Percentiles rank a stretch among this genome's conserved stretches.
phyloP scores from a whole-genome alignment of 768 basidiomycete genomes.

The Pleurotus djamor region DNA sequence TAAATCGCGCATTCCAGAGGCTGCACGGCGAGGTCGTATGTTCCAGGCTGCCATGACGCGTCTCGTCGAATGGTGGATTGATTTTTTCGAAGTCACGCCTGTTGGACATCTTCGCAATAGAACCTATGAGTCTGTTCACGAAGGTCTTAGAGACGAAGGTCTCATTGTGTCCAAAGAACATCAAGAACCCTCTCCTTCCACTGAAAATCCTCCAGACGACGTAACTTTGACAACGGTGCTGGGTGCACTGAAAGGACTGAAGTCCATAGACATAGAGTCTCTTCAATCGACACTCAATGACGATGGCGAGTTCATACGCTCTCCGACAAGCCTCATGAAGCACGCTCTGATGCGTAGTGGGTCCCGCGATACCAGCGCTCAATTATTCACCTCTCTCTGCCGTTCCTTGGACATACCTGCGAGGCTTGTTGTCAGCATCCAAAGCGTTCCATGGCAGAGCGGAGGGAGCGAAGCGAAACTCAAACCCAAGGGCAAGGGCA shows the following conservation, averaged over 20 bases:
- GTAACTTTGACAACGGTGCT: slow-evolving; percentile 24
- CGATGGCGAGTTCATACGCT: slow-evolving; percentile 68
- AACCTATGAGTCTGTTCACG: slow-evolving; percentile 75
- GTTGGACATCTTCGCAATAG: slow-evolving; percentile 71
- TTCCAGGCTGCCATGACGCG: slow-evolving; percentile 81
- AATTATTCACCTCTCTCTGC: slow-evolving; percentile 89
- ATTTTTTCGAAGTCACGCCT: slow-evolving; percentile 63
- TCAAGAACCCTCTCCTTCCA: slow-evolving; percentile 17
- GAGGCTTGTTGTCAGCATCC: slow-evolving; percentile 85
- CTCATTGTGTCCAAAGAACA: slow-evolving; percentile 16
- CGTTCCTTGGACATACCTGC: slow-evolving; percentile 85
- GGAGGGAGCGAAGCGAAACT: slow-evolving; percentile 56
- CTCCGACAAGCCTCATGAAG: slow-evolving; percentile 89
- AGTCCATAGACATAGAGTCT: slow-evolving; percentile 9
- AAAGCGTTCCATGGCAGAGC: slow-evolving; percentile 90
- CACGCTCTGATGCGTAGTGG: slow-evolving; percentile 81
- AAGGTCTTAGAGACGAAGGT: slow-evolving; percentile 30
- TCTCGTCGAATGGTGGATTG: slow-evolving; percentile 84
- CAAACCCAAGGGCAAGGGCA: slow-evolving; percentile 31
- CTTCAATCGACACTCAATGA: slow-evolving; percentile 19
- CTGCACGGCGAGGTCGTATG: slow-evolving; percentile 76
- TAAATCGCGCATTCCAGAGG: slow-evolving; percentile 78
- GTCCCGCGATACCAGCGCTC: slow-evolving; percentile 82
- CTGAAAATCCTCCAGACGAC: slow-evolving; percentile 18
- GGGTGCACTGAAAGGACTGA: slow-evolving; percentile 42